These are phyloP conservation scores for Pseudonitzschia pungens DNA, from an alignment of 108 stramenopile genomes.

Conservation along the genomic window DNA sequence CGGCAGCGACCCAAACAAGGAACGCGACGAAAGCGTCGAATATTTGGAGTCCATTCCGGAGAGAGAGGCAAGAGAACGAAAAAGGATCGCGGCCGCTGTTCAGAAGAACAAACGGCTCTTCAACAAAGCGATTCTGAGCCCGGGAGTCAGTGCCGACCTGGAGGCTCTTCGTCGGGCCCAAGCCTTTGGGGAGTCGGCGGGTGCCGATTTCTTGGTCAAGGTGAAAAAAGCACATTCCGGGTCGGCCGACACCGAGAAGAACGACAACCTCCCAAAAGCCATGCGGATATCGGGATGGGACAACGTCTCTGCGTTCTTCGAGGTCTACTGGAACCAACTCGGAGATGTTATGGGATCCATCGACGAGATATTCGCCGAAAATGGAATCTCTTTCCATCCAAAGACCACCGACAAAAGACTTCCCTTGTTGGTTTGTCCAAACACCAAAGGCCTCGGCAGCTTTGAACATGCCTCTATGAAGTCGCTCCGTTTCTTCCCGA, in stretches of 20 bases:
- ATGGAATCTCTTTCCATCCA: not conserved
- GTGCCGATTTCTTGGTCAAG: slow-evolving; percentile 54
- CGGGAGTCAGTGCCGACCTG: slow-evolving; percentile 50
- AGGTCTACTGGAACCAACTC: slow-evolving; percentile 55
- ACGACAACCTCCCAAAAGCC: slow-evolving; percentile 28
- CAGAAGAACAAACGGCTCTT: not conserved
- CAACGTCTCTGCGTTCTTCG: slow-evolving; percentile 57
- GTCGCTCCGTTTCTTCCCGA: slow-evolving; percentile 28
- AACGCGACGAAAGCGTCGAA: not conserved
- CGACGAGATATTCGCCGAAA: not conserved
- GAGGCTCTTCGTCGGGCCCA: slow-evolving; percentile 59
- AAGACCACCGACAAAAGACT: slow-evolving; percentile 21
- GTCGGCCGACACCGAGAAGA: not conserved
- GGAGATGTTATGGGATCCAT: slow-evolving; percentile 29
- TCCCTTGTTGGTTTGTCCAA: slow-evolving; percentile 52
- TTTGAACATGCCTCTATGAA: slow-evolving; percentile 51
- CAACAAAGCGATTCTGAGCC: slow-evolving; percentile 19
- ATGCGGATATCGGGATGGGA: slow-evolving; percentile 52
- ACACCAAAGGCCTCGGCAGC: slow-evolving; percentile 44
- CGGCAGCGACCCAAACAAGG: not conserved
- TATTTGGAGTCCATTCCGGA: slow-evolving; percentile 9
- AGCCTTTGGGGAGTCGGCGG: slow-evolving; percentile 40
- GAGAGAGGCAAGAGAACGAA: slow-evolving; percentile 13
- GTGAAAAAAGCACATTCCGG: slow-evolving; percentile 10
- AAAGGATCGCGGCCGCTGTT: not conserved